A percentile compares a stretch with the other conserved stretches of the same genome.
These are phyloP conservation scores for Euptelea pleiosperma DNA, from an alignment of 164 flowering plant species.

Conservation along the genomic window DNA sequence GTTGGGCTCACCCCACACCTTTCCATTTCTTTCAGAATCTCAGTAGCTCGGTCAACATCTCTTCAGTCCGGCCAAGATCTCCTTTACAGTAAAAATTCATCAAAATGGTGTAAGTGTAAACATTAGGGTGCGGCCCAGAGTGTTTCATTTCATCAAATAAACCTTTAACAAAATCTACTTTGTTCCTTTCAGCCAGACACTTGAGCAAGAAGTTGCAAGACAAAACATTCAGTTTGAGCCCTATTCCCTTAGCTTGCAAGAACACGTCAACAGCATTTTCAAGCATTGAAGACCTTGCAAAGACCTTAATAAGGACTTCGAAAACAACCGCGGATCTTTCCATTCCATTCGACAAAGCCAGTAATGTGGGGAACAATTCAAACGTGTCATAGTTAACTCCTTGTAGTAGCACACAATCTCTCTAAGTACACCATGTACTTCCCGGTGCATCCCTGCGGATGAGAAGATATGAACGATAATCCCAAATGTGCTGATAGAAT, in stretches of 20 bases:
- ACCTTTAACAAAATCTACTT: slow-evolving; percentile 17
- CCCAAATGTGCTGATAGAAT: slow-evolving; percentile 37
- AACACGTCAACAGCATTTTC: slow-evolving; percentile 46
- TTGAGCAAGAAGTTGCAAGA: slow-evolving; percentile 65
- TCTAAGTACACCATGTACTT: slow-evolving; percentile 41
- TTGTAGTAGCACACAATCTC: slow-evolving; percentile 36
- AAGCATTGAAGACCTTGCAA: slow-evolving; percentile 44
- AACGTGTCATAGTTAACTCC: slow-evolving; percentile 22
- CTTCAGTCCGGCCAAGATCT: not conserved
- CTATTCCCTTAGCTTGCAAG: slow-evolving; percentile 32
- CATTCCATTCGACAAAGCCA: slow-evolving; percentile 20
- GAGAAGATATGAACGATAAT: slow-evolving; percentile 44
- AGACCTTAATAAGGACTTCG: slow-evolving; percentile 46
- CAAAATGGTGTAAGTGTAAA: slow-evolving; percentile 54
- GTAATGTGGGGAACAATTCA: slow-evolving; percentile 25
- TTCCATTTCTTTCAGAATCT: slow-evolving; percentile 44
- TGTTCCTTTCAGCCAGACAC: slow-evolving; percentile 36
- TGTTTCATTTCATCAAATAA: slow-evolving; percentile 52
- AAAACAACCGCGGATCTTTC: slow-evolving; percentile 19
- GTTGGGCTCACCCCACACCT: slow-evolving; percentile 34
- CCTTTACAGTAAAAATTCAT: slow-evolving; percentile 43
- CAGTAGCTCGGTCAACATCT: slow-evolving; percentile 33
- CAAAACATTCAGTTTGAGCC: slow-evolving; percentile 19
- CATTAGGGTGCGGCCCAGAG: slow-evolving; percentile 53
- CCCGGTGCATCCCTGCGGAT: slow-evolving; percentile 32